Base-by-base conservation (phyloP, 108 stramenopile genomes). In the Aurantiochytrium sp. region DNA sequence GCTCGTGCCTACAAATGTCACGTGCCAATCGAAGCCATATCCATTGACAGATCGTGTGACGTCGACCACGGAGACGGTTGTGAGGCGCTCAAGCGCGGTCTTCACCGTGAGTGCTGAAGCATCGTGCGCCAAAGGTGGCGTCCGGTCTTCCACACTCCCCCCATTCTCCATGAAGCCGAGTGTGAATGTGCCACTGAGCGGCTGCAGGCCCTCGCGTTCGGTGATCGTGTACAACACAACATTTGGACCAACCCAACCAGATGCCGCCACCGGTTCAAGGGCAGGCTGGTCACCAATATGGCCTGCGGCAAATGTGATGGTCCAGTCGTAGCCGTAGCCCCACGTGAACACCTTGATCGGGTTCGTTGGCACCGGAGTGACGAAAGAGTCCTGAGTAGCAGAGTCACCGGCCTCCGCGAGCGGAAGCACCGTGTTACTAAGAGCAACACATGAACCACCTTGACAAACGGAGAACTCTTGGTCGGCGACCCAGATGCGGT, bases 321-420 rank as follows among this genome's bases (percentile, higher is more conserved):
- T 59, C 95, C 96, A 97, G 60, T 94, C 93, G 88, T 95, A 96
- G 12, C 97, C 97, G 88, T 92, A 95, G 8, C 95, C 92, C 94
- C 96, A 95, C 58, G 89, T 94, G 72, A 91, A 92, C 60, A 97
- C 93, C 47, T 91, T 51, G 23, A 92, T 93, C 45, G 73, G 51
- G 28, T 91, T 76, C 29, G 73, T 90, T 29, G 92, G 87, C 8
- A 92, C 88, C 60, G 92, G 90, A 90, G 44, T 89, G 28, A 72
- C 88, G 91, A 91, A 89, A 5, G 43, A 28, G 44, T 21, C 60
- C 5, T 6, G 19, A 0, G 19, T 69, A 8, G 88, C 0, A 28
- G 4, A 47, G 88, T 88, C 88, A 60, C n/a, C 44, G 5, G 19
- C 51, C 0, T 51, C 44, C 18, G 43, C 73, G 51, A 83, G 45